Percentiles rank a stretch among this genome's conserved stretches.
Evolutionary conservation across 805 yeast species (phyloP).

Genomic region (Candida xyloterini): DNA sequence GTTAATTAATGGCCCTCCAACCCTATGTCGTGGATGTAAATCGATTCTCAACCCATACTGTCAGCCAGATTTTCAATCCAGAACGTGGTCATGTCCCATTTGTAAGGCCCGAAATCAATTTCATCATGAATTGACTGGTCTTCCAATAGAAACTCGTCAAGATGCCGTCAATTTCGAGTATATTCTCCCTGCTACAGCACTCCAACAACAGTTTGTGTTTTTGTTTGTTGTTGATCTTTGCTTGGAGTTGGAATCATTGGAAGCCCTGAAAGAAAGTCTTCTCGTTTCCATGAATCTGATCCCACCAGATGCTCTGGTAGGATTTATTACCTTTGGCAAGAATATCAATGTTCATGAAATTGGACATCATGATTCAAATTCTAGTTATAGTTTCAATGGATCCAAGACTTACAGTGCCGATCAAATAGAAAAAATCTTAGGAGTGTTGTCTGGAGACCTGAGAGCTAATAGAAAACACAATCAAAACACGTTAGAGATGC

Average conservation of each 20-base stretch:
- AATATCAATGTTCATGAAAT: slow-evolving; percentile 58
- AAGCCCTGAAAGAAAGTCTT: slow-evolving; percentile 50
- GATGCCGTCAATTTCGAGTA: slow-evolving; percentile 53
- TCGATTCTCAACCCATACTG: slow-evolving; percentile 54
- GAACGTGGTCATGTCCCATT: slow-evolving; percentile 54
- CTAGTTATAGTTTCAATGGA: slow-evolving; percentile 53
- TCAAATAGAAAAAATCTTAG: slow-evolving; percentile 45
- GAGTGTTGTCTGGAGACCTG: slow-evolving; percentile 38
- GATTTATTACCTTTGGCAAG: slow-evolving; percentile 58
- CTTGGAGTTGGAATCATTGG: slow-evolving; percentile 48
- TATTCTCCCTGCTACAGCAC: slow-evolving; percentile 28
- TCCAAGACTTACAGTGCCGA: slow-evolving; percentile 46
- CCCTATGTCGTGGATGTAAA: slow-evolving; percentile 54
- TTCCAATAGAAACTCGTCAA: slow-evolving; percentile 39
- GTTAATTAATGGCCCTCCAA: slow-evolving; percentile 38
- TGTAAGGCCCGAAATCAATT: slow-evolving; percentile 49
- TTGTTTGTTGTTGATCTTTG: slow-evolving; percentile 59
- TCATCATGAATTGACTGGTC: slow-evolving; percentile 24
- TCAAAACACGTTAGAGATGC: slow-evolving; percentile 19
- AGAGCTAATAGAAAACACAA: slow-evolving; percentile 14
- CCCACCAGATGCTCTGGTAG: slow-evolving; percentile 55
- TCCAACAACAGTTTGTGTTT: slow-evolving; percentile 43
- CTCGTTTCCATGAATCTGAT: slow-evolving; percentile 40
- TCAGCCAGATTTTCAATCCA: slow-evolving; percentile 31
- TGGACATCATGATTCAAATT: slow-evolving; percentile 33